phyloP scores from a whole-genome alignment of 2,329 filamentous ascomycete genomes.

The Hypoxylon sp. region DNA sequence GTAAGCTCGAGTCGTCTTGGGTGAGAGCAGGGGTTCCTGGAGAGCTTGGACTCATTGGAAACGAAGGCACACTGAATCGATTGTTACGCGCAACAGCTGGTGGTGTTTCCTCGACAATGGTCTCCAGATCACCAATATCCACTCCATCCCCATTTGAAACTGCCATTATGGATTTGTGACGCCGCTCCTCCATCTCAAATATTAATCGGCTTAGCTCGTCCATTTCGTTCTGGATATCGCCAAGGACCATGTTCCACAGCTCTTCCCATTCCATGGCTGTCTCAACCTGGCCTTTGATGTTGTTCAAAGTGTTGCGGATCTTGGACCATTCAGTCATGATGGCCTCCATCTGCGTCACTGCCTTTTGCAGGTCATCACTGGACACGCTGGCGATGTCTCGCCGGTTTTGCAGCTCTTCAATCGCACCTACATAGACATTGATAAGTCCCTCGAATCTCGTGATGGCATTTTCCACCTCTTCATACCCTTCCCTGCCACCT shows the following conservation, averaged over 20 bases:
- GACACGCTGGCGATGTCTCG: constrained; percentile 81
- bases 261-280: constrained; percentile 99
- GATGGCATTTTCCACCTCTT: constrained; percentile 81
- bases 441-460: constrained; percentile 88
- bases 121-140: constrained; percentile 92
- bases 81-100: constrained; percentile 69
- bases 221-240: constrained; percentile 91
- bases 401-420: constrained; percentile 88
- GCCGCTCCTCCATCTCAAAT: constrained; percentile 97
- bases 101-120: constrained; percentile 90
- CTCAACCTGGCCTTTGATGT: constrained; percentile 91
- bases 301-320: constrained; percentile 82
- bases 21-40: constrained; percentile 69
- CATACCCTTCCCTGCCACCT: constrained; percentile 85
- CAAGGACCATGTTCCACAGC: constrained; percentile 92
- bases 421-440: constrained; percentile 93
- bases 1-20: constrained; percentile 88
- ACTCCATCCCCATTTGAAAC: constrained; percentile 72
- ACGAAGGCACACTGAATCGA: constrained; percentile 77
- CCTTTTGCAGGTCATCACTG: constrained; percentile 77
- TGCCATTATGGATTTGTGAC: constrained; percentile 82
- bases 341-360: constrained; percentile 90
- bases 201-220: constrained; percentile 84
- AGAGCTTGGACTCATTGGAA: constrained; percentile 75
- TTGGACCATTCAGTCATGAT: constrained; percentile 88